A percentile compares a stretch with the other conserved stretches of the same genome.
Conservation (phyloP, 306 rosid genomes). For the Corylus heterophylla region DNA sequence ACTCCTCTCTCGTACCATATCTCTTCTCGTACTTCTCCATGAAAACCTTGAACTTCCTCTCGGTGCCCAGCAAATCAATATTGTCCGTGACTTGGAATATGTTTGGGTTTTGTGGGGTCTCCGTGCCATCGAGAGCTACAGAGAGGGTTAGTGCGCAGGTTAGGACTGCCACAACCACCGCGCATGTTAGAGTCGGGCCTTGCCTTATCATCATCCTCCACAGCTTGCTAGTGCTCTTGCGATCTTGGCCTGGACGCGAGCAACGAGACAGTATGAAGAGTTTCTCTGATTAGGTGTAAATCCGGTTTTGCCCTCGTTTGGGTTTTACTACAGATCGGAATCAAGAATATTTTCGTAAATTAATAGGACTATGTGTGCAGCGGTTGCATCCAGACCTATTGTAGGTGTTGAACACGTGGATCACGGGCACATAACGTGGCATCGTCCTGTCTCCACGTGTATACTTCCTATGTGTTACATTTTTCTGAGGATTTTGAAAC, state of each 20-base stretch:
- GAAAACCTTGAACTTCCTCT: constrained; percentile 65
- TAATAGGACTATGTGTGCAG: not conserved
- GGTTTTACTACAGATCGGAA: too few species aligned
- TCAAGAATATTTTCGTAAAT: not conserved
- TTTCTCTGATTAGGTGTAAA: too few species aligned
- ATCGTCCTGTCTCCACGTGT: not conserved
- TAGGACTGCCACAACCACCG: constrained; percentile 38
- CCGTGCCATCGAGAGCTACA: constrained; percentile 14
- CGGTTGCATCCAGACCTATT: not conserved
- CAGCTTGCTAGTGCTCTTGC: not conserved
- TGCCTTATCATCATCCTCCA: constrained; percentile 12
- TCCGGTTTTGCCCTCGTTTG: too few species aligned
- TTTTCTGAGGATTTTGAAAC: not conserved
- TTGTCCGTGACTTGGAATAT: constrained; percentile 42
- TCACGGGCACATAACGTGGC: not conserved
- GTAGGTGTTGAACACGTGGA: not conserved
- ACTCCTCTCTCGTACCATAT: constrained; percentile 67
- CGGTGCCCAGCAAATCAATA: constrained; percentile 38
- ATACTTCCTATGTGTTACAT: not conserved
- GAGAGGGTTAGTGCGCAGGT: constrained; percentile 40
- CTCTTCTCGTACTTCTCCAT: constrained; percentile 59
- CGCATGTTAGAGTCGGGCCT: constrained; percentile 30
- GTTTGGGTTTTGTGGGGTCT: constrained; percentile 15
- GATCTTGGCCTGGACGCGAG: not conserved
- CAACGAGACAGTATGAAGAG: not conserved